phyloP scores from a whole-genome alignment of 1,284 basidiomycete genomes.

The Peniophora sp. region DNA sequence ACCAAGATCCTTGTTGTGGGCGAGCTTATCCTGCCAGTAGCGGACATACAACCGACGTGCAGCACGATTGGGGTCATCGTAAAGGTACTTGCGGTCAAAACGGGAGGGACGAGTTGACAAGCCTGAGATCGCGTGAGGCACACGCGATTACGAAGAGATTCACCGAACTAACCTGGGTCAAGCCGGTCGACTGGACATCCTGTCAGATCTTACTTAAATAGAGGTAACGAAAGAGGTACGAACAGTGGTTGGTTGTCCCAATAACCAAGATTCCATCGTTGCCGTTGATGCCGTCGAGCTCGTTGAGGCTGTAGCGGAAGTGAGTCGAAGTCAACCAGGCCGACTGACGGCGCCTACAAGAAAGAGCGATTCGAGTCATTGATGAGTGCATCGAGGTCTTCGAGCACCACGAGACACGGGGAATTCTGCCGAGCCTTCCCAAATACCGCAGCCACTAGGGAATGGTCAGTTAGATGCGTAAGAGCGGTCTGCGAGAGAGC shows the following conservation, averaged over 20 bases:
- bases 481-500: no score
- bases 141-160: constrained; percentile 29
- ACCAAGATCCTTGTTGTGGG: constrained; percentile 41
- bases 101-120: not conserved
- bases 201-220: constrained; percentile 32
- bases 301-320: constrained; percentile 40
- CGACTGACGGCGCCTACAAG: constrained; percentile 32
- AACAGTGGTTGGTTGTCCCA: constrained; percentile 72
- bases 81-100: constrained; percentile 30
- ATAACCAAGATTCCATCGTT: constrained; percentile 77
- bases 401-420: constrained; percentile 71
- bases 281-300: constrained; percentile 65
- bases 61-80: constrained; percentile 26
- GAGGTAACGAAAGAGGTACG: no score
- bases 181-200: constrained; percentile 67
- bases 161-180: constrained; percentile 78
- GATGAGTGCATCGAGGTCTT: constrained; percentile 79
- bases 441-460: constrained; percentile 55
- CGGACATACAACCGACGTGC: constrained; percentile 12
- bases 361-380: constrained; percentile 71
- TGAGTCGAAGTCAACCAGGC: no score
- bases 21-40: constrained; percentile 69
- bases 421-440: constrained; percentile 56
- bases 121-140: not conserved
- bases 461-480: no score